Evolutionary conservation across 164 flowering plant genomes (phyloP), one percentile per base, ranked within the genome.

Genomic region (Aristolochia fimbriata): DNA sequence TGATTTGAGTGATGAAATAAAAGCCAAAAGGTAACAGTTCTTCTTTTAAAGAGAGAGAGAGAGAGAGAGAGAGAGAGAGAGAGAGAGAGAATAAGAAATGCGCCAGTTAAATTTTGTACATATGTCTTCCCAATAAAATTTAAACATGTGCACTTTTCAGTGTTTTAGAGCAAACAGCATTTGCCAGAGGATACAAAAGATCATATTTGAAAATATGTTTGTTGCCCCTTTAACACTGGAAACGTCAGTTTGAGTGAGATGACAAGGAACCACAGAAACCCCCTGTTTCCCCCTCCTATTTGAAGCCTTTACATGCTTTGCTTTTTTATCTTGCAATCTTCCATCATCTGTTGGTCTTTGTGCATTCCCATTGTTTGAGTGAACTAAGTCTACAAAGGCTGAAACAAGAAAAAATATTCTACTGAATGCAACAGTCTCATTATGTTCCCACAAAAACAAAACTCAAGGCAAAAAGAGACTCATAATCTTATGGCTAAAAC

Each of bases 321-420:
- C 70, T 68, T 72, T 77, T 61, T 63, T 61, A 59, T 72, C 73
- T 45, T 60, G 80, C 55, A 55, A 19, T 58, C 62, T 76, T 65
- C 65, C 80, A 67, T 64, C 41, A 43, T 79, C 77, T 30, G 59
- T 66, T 17, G 67, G 84, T 68, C 78, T 79, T 25, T 86, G 91
- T 13, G 89, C 85, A 61, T 83, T 85, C 30, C 97, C 97, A 82
- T 91, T 88, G 73, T 85, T 83, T 61, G 96, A 85, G 60, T 83
- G 82, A 11, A 94, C 97, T 67, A 94, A 68, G 54, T 86, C 88
- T 37, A 86, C 72, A 74, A 94, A 90, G 61, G 92, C 96, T 86
- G 82, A 60, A 68, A 53, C 23, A 31, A 17, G 15, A 46, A 62
- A 45, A 62, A 24, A 16, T 10, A 30, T 23, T 22, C 30, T 21